phyloP scores from a whole-genome alignment of 768 basidiomycete species.

The Astraeus odoratus region DNA sequence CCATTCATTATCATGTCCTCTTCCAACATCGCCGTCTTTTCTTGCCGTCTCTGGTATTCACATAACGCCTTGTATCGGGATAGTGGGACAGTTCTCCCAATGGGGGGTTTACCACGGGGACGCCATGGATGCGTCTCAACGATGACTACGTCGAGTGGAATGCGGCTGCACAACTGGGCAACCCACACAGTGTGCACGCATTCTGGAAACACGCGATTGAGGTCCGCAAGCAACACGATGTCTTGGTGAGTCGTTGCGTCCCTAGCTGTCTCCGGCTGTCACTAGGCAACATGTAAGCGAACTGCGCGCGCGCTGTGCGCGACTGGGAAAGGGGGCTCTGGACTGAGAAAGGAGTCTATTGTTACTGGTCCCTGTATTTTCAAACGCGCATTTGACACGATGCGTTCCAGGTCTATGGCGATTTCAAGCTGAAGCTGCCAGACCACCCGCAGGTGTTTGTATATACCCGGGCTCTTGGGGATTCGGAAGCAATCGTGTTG shows the following conservation, averaged over 20 bases:
- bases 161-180: slow-evolving; percentile 38
- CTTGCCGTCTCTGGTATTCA: neutral
- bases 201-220: slow-evolving; percentile 57
- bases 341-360: neutral
- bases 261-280: neutral
- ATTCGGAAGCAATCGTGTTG: slow-evolving; percentile 31
- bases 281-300: no score
- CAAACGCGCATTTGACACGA: neutral
- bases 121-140: slow-evolving; percentile 72
- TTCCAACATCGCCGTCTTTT: neutral
- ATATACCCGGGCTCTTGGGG: slow-evolving; percentile 38
- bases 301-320: neutral
- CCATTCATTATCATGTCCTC: neutral
- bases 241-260: slow-evolving; percentile 37
- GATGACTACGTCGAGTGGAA: slow-evolving; percentile 63
- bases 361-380: neutral
- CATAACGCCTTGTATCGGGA: neutral
- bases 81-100: slow-evolving; percentile 53
- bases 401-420: slow-evolving; percentile 47
- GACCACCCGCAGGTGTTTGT: slow-evolving; percentile 47
- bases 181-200: slow-evolving; percentile 45
- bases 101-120: slow-evolving; percentile 59
- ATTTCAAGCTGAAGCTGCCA: slow-evolving; percentile 44
- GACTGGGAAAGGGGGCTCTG: neutral
- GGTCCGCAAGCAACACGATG: slow-evolving; percentile 46